These are phyloP conservation scores for Rhodotorula sp. DNA, from an alignment of 1,284 basidiomycete species.

Conservation along the genomic window DNA sequence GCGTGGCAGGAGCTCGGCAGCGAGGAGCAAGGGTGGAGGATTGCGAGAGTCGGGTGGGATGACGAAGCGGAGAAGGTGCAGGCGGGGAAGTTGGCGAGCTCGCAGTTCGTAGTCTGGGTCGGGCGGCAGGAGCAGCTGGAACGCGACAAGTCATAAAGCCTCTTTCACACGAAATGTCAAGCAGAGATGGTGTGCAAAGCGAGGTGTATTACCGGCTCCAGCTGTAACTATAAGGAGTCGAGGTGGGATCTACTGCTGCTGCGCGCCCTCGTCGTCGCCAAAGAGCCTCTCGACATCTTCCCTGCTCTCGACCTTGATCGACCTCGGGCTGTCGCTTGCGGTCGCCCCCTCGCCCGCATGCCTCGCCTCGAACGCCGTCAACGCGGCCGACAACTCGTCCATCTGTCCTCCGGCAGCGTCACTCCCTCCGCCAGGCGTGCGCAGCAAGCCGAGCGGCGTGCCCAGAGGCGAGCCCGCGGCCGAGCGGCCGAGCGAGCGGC, in stretches of 20 bases:
- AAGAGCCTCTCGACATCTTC: slow-evolving; percentile 31
- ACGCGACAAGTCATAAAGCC: no score
- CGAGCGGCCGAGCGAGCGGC: background rate
- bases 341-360: slow-evolving; percentile 4
- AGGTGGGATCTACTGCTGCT: background rate
- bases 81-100: slow-evolving; percentile 1
- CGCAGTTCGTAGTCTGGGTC: slow-evolving; percentile 24
- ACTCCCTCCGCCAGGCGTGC: background rate
- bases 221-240: no score
- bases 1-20: slow-evolving; percentile 14
- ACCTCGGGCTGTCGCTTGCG: background rate
- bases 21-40: slow-evolving; percentile 12
- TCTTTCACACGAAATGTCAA: no score
- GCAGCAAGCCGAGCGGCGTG: slow-evolving; percentile 2
- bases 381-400: slow-evolving; percentile 13
- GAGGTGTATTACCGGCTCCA: no score
- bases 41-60: slow-evolving; percentile 16
- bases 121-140: slow-evolving; percentile 10
- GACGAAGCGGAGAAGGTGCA: background rate
- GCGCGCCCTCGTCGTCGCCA: background rate
- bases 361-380: slow-evolving; percentile 30
- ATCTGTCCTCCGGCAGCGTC: background rate
- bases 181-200: no score
- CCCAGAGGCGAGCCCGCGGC: background rate
- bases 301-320: slow-evolving; percentile 16